Conservation (phyloP, 2,329 filamentous ascomycete genomes). For the Cercospora beticola region DNA sequence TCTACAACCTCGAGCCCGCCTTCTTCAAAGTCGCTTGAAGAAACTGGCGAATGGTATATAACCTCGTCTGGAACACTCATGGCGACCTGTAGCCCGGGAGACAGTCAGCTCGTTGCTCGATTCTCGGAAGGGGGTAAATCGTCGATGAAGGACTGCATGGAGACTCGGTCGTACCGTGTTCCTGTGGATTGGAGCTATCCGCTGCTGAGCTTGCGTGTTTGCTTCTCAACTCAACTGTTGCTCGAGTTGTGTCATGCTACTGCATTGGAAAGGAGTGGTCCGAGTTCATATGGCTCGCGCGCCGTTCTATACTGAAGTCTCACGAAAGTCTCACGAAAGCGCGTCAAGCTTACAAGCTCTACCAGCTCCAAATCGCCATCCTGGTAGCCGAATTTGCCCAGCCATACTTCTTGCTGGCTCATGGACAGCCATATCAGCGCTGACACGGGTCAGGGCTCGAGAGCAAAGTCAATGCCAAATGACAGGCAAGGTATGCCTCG, state of each 20-base stretch:
- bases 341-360: constrained; percentile 9
- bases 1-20: not conserved
- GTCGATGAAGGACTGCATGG: not conserved
- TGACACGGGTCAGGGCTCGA: not conserved
- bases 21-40: not conserved
- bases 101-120: not conserved
- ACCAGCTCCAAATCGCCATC: not conserved
- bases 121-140: not conserved
- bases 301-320: not conserved
- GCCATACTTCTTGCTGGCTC: not conserved
- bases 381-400: constrained; percentile 11
- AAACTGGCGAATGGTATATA: not conserved
- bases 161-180: not conserved
- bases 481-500: constrained; percentile 5
- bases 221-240: not conserved
- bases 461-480: constrained; percentile 3
- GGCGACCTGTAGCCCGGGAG: not conserved
- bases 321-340: constrained; percentile 7
- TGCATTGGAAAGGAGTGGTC: not conserved
- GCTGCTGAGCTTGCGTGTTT: not conserved
- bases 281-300: not conserved
- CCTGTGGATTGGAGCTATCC: not conserved
- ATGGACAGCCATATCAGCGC: not conserved
- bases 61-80: not conserved
- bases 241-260: not conserved